Evolutionary conservation across 2,329 filamentous ascomycete genomes (phyloP).

Genomic region (Botryotinia narcissicola): DNA sequence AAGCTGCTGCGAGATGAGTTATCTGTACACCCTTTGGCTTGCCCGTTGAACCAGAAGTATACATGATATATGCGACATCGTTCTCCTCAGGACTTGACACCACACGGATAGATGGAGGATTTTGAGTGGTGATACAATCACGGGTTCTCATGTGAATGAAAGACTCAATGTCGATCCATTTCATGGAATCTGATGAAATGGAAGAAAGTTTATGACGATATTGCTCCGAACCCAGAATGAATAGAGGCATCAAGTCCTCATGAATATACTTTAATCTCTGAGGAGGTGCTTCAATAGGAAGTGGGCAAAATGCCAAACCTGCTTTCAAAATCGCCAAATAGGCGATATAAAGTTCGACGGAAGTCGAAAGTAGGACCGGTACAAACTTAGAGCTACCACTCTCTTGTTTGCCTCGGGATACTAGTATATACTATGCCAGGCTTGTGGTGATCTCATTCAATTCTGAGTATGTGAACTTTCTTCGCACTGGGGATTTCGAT

Average conservation of each 20-base stretch:
- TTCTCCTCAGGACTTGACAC: background rate
- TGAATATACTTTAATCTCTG: background rate
- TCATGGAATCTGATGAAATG: background rate
- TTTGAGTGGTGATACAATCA: background rate
- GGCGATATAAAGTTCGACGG: slow-evolving; percentile 36
- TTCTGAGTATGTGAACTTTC: slow-evolving; percentile 5
- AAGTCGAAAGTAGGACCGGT: slow-evolving; percentile 28
- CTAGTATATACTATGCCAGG: background rate
- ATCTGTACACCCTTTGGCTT: slow-evolving; percentile 40
- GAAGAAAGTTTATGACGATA: background rate
- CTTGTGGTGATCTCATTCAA: background rate
- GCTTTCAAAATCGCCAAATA: slow-evolving; percentile 40
- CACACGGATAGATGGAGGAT: background rate
- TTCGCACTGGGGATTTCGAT: background rate
- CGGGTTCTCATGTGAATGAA: background rate
- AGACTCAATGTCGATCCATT: slow-evolving; percentile 12
- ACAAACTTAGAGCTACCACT: background rate
- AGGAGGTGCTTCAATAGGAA: slow-evolving; percentile 35
- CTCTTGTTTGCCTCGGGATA: background rate
- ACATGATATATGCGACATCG: slow-evolving; percentile 21
- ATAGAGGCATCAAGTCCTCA: background rate
- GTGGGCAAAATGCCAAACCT: slow-evolving; percentile 40
- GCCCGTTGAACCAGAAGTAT: slow-evolving; percentile 25
- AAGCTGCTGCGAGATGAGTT: slow-evolving; percentile 27
- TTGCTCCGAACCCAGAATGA: background rate